Conservation (phyloP, 2,329 filamentous ascomycete species). For the Cladosporium sp. region DNA sequence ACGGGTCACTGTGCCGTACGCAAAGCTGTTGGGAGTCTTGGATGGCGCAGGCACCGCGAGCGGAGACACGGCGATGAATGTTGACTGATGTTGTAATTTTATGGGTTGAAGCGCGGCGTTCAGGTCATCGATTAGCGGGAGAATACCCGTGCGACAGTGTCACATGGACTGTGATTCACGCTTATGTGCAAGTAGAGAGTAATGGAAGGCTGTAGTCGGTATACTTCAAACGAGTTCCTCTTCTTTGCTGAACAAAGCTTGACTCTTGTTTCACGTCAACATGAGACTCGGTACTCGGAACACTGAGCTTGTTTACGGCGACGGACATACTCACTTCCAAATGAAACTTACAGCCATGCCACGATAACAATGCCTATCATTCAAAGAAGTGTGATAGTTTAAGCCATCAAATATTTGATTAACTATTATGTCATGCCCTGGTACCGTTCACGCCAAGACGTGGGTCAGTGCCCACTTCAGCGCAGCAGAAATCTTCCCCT, state of each 20-base stretch:
- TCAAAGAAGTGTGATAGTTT: too few relatives aligned
- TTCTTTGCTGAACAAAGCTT: too few relatives aligned
- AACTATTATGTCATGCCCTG: neutral
- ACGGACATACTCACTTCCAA: too few relatives aligned
- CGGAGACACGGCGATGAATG: constrained; percentile 3
- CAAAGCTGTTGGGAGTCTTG: constrained; percentile 68
- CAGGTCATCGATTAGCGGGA: neutral
- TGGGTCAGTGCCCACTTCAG: too few relatives aligned
- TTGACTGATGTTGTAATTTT: neutral
- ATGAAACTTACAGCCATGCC: too few relatives aligned
- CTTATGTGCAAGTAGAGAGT: neutral
- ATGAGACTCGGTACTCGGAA: too few relatives aligned
- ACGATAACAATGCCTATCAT: too few relatives aligned
- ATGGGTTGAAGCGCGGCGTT: constrained; percentile 9
- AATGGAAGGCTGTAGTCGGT: neutral
- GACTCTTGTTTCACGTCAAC: too few relatives aligned
- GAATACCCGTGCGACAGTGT: neutral
- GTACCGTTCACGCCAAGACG: neutral
- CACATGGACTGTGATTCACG: neutral
- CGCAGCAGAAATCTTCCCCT: neutral
- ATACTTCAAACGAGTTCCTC: too few relatives aligned
- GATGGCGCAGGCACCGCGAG: constrained; percentile 11
- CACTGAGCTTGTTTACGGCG: too few relatives aligned
- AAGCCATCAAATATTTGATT: neutral
- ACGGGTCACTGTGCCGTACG: constrained; percentile 90